phyloP scores from a whole-genome alignment of 1,139 yeast species.

The Debaryomyces fabryi region DNA sequence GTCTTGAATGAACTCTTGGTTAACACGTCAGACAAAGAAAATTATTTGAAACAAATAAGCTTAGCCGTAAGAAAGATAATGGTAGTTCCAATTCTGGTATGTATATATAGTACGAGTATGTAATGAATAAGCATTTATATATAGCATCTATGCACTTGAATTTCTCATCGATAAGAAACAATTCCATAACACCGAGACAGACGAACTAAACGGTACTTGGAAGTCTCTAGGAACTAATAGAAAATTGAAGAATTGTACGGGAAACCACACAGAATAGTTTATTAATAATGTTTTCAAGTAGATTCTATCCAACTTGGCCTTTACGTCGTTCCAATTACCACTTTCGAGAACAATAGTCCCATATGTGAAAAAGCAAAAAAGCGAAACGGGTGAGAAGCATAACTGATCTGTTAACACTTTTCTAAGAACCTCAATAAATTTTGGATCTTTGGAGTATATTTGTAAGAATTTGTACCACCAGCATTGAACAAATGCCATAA shows the following conservation, averaged over 20 bases:
- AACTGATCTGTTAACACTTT: constrained; percentile 90
- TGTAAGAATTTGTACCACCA: constrained; percentile 89
- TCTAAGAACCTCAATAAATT: constrained; percentile 78
- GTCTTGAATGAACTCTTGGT: constrained; percentile 23
- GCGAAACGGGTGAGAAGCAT: constrained; percentile 83
- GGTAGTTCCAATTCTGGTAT: constrained; percentile 41
- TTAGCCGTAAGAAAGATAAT: constrained; percentile 35
- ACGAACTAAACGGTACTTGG: constrained; percentile 91
- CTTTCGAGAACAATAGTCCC: constrained; percentile 81
- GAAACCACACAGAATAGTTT: constrained; percentile 91
- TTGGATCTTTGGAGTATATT: constrained; percentile 79
- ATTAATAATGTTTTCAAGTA: constrained; percentile 77
- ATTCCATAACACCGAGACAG: constrained; percentile 91
- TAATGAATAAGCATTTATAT: background rate
- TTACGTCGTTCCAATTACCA: constrained; percentile 68
- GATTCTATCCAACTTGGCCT: constrained; percentile 60
- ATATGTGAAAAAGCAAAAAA: constrained; percentile 79
- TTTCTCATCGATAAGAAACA: constrained; percentile 84
- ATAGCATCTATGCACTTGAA: constrained; percentile 21
- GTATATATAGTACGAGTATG: constrained; percentile 30
- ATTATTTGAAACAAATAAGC: constrained; percentile 30
- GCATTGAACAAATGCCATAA: constrained; percentile 81
- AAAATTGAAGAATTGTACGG: constrained; percentile 89
- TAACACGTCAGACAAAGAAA: constrained; percentile 18
- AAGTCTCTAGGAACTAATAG: constrained; percentile 73